phyloP scores from a whole-genome alignment of 129 eudicot genomes.

The Deinandra increscens region DNA sequence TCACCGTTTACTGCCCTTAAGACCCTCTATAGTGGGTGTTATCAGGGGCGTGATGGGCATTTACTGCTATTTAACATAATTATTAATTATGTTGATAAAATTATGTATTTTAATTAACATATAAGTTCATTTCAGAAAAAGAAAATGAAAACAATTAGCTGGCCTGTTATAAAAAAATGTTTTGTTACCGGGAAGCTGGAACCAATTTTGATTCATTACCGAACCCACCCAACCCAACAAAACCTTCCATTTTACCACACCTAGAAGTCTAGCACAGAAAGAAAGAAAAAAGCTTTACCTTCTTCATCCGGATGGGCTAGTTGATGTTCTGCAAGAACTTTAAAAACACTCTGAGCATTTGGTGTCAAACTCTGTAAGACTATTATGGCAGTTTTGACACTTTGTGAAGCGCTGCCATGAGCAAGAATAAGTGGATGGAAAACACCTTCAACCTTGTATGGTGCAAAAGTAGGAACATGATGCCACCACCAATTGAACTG shows the following conservation, averaged over 20 bases:
- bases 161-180: background rate
- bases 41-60: too few species aligned
- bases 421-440: constrained; percentile 83
- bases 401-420: constrained; percentile 74
- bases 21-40: too few species aligned
- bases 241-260: background rate
- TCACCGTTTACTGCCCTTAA: background rate
- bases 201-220: background rate
- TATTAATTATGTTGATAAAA: background rate
- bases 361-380: constrained; percentile 95
- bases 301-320: constrained; percentile 84
- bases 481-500: constrained; percentile 95
- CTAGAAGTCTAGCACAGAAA: background rate
- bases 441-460: constrained; percentile 78
- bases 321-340: constrained; percentile 91
- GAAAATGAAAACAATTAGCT: background rate
- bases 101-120: background rate
- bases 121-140: background rate
- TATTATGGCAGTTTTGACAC: constrained; percentile 82
- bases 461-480: constrained; percentile 95
- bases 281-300: constrained; percentile 46
- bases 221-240: constrained; percentile 14
- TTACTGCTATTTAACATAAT: background rate
- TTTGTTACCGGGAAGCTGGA: background rate
- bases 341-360: constrained; percentile 90